phyloP scores from a whole-genome alignment of 495 filamentous ascomycete species.

The Neurospora sp. region DNA sequence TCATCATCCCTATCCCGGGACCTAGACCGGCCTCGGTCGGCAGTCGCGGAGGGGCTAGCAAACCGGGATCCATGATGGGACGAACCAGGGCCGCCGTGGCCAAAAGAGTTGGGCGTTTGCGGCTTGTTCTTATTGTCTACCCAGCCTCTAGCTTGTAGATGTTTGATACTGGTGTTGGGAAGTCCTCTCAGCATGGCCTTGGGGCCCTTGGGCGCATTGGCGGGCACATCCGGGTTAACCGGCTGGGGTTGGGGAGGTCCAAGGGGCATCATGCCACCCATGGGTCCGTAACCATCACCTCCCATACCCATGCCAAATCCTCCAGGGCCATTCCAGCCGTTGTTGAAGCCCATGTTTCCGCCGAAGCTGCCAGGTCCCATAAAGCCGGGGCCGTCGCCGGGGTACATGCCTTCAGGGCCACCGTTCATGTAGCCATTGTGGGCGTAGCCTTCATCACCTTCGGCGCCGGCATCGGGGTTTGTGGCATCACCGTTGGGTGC shows the following conservation, averaged over 20 bases:
- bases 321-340: neutral
- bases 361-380: neutral
- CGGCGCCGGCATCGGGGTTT: neutral
- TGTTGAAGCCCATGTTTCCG: neutral
- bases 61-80: neutral
- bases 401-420: neutral
- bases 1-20: conserved; percentile 11
- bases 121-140: conserved; percentile 30
- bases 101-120: conserved; percentile 18
- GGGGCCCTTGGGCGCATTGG: conserved; percentile 77
- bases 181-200: conserved; percentile 86
- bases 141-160: conserved; percentile 40
- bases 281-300: neutral
- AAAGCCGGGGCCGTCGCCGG: neutral
- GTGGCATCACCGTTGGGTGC: neutral
- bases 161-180: conserved; percentile 59
- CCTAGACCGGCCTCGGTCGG: conserved; percentile 4
- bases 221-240: conserved; percentile 34
- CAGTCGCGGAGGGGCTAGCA: neutral
- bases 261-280: neutral
- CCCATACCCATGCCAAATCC: neutral
- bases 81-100: neutral
- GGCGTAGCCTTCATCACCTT: neutral
- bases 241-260: conserved; percentile 5
- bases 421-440: neutral